Conservation (phyloP, 2,329 filamentous ascomycete species). For the Nemania sp. region DNA sequence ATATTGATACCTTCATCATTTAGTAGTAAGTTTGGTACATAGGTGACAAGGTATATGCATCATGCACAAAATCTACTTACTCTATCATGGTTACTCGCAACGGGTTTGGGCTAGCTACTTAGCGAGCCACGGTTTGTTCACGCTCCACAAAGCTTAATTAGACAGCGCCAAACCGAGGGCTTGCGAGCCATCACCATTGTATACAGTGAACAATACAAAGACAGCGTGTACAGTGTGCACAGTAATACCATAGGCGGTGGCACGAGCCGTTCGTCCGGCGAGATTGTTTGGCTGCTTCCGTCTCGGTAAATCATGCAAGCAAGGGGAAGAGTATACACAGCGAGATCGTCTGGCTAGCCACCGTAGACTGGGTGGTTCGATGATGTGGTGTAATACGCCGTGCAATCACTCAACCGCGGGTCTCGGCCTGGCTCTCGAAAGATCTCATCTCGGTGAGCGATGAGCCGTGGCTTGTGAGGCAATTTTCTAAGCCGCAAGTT, state of each 20-base stretch:
- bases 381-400: neutral
- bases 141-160: constrained; percentile 40
- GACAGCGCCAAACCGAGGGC: constrained; percentile 31
- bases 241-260: constrained; percentile 19
- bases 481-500: constrained; percentile 6
- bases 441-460: constrained; percentile 21
- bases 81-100: constrained; percentile 3
- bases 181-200: neutral
- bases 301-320: neutral
- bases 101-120: constrained; percentile 5
- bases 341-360: neutral
- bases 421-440: constrained; percentile 12
- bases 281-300: constrained; percentile 12
- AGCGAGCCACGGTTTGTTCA: constrained; percentile 26
- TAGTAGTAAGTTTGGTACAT: neutral
- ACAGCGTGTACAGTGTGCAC: too few species aligned
- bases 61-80: neutral
- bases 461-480: constrained; percentile 4
- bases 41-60: constrained; percentile 4
- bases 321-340: neutral
- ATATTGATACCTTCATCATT: too few species aligned
- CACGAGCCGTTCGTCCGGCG: constrained; percentile 20
- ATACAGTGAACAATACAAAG: too few species aligned
- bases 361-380: neutral
- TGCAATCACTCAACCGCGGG: neutral